These are phyloP conservation scores for Begonia fuchsioides DNA, from an alignment of 306 rosid species.

Conservation along the genomic window DNA sequence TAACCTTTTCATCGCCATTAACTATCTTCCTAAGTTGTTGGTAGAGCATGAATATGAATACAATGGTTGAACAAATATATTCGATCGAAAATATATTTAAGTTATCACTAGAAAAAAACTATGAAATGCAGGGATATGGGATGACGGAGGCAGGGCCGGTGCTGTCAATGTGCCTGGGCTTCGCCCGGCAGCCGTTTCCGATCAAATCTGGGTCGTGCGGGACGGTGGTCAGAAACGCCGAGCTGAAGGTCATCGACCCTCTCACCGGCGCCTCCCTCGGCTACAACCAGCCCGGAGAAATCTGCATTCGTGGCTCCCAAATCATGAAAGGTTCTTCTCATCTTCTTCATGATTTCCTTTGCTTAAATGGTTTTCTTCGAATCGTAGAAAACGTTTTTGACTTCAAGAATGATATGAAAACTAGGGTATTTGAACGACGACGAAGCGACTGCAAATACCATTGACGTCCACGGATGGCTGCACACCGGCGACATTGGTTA, in stretches of 20 bases:
- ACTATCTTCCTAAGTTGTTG: background rate
- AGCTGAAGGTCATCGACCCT: constrained; percentile 58
- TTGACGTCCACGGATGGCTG: constrained; percentile 73
- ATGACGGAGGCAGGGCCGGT: constrained; percentile 99
- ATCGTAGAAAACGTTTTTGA: too few relatives aligned
- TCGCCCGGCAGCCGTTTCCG: constrained; percentile 53
- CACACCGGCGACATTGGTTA: constrained; percentile 87
- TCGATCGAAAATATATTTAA: background rate
- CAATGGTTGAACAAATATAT: too few relatives aligned
- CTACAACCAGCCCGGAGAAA: constrained; percentile 64
- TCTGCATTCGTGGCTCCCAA: constrained; percentile 69
- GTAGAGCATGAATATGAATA: too few relatives aligned
- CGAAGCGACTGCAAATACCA: constrained; percentile 44
- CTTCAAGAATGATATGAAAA: too few relatives aligned
- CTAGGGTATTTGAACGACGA: constrained; percentile 66
- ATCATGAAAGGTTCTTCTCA: constrained; percentile 67
- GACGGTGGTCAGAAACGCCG: constrained; percentile 62
- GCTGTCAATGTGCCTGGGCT: constrained; percentile 51
- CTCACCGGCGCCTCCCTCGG: constrained; percentile 42
- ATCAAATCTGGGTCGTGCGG: constrained; percentile 78
- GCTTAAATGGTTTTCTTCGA: too few relatives aligned
- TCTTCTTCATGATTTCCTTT: background rate
- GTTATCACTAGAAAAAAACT: too few relatives aligned
- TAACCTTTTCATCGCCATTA: background rate
- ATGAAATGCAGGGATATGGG: constrained; percentile 52